phyloP scores from a whole-genome alignment of 495 filamentous ascomycete genomes.

The Coniosporium apollinis region DNA sequence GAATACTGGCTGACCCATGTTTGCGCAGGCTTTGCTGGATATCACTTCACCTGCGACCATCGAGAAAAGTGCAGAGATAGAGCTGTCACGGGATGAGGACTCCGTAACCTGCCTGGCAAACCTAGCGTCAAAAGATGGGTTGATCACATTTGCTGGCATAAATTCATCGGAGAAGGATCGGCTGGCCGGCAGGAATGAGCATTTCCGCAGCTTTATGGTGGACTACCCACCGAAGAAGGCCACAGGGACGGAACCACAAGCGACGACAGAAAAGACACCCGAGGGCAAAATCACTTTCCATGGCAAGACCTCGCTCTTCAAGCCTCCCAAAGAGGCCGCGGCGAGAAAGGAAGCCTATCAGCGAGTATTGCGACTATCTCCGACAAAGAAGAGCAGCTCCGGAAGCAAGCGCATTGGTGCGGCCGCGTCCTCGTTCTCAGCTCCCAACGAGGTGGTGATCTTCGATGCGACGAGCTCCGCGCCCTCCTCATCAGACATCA shows the following conservation, averaged over 20 bases:
- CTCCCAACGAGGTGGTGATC: conserved; percentile 58
- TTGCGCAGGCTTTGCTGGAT: conserved; percentile 48
- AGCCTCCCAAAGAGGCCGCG: conserved; percentile 25
- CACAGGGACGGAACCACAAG: conserved; percentile 16
- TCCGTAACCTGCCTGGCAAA: conserved; percentile 70
- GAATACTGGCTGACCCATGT: background rate
- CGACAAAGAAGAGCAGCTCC: conserved; percentile 29
- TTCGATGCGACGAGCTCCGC: conserved; percentile 47
- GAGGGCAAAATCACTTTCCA: conserved; percentile 15
- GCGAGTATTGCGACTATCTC: conserved; percentile 55
- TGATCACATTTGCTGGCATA: conserved; percentile 62
- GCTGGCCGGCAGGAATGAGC: conserved; percentile 64
- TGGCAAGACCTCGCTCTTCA: conserved; percentile 39
- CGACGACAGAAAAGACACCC: conserved; percentile 29
- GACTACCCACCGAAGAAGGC: conserved; percentile 25
- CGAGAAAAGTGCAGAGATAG: conserved; percentile 50
- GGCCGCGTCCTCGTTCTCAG: conserved; percentile 55
- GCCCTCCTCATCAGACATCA: conserved; percentile 39
- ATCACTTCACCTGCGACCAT: conserved; percentile 43
- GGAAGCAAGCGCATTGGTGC: conserved; percentile 45
- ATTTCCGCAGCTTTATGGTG: conserved; percentile 67
- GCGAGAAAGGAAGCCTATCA: conserved; percentile 57
- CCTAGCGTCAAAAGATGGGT: conserved; percentile 29
- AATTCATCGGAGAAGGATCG: conserved; percentile 63
- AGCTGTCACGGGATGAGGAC: conserved; percentile 77